These are phyloP conservation scores for Phascolomyces articulosus DNA, from an alignment of 371 early-diverging fungal genomes.

Conservation along the genomic window DNA sequence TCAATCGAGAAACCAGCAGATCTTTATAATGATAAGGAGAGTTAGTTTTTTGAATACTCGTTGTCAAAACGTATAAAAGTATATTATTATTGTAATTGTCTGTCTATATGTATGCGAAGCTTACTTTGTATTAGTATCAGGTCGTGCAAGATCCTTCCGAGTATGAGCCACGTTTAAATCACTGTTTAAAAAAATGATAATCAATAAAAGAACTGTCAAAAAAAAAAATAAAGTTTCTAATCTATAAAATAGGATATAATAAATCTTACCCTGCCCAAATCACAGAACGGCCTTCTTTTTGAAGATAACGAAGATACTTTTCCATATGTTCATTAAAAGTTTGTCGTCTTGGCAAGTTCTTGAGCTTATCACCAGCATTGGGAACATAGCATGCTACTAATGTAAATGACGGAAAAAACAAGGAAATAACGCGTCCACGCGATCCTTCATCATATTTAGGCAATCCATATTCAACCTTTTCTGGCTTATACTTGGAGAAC, in stretches of 20 bases:
- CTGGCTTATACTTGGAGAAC: conserved; percentile 80
- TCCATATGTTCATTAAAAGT: conserved; percentile 74
- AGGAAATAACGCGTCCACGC: conserved; percentile 79
- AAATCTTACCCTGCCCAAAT: conserved; percentile 79
- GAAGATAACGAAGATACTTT: conserved; percentile 68
- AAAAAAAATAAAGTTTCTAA: too few species aligned
- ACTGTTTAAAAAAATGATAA: conserved; percentile 18
- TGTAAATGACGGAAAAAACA: conserved; percentile 69
- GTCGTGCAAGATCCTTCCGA: conserved; percentile 82
- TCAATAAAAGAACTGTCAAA: background rate
- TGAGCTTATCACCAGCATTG: conserved; percentile 80
- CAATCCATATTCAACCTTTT: conserved; percentile 65
- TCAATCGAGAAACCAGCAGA: conserved; percentile 87
- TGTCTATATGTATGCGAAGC: background rate
- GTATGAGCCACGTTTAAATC: conserved; percentile 92
- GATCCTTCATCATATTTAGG: conserved; percentile 51
- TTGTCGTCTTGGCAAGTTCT: conserved; percentile 64
- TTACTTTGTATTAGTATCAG: conserved; percentile 70
- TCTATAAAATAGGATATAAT: background rate
- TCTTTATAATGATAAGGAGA: conserved; percentile 25
- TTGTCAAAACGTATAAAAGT: too few species aligned
- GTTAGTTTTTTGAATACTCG: too few species aligned
- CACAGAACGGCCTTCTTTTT: conserved; percentile 70
- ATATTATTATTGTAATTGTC: too few species aligned
- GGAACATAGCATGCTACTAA: conserved; percentile 82